Conservation (phyloP, 805 yeast species). For the Metschnikowia aberdeeniae region DNA sequence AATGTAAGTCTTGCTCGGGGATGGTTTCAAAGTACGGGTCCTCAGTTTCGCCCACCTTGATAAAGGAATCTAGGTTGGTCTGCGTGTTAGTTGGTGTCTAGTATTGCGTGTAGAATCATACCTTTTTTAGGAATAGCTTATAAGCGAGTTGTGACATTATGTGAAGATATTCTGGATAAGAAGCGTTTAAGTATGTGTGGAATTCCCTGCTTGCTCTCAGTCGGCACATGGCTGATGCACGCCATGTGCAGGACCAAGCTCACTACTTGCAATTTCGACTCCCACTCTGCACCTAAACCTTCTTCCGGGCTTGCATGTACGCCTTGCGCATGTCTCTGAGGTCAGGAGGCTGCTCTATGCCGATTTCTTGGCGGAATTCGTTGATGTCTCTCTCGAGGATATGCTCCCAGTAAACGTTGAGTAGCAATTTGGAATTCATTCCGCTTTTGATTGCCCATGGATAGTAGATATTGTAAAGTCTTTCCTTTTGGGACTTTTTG, state of each 20-base stretch:
- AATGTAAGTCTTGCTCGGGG: conserved; percentile 38
- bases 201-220: conserved; percentile 3
- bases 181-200: background rate
- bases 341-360: conserved; percentile 72
- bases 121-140: conserved; percentile 35
- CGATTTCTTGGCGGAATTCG: conserved; percentile 66
- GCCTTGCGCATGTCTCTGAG: conserved; percentile 59
- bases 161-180: background rate
- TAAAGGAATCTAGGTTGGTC: conserved; percentile 27
- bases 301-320: conserved; percentile 7
- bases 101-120: conserved; percentile 17
- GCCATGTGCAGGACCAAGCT: background rate
- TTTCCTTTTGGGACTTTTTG: conserved; percentile 54
- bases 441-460: conserved; percentile 88
- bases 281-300: background rate
- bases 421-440: conserved; percentile 64
- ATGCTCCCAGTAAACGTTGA: conserved; percentile 92
- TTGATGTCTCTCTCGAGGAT: conserved; percentile 66
- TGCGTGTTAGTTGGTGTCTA: conserved; percentile 8
- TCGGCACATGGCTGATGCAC: background rate
- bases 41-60: conserved; percentile 25
- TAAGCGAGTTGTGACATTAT: conserved; percentile 31
- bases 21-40: conserved; percentile 42
- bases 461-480: conserved; percentile 66
- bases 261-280: background rate